These are phyloP conservation scores for Sarocladium kiliense DNA, from an alignment of 2,329 filamentous ascomycete species.

Conservation along the genomic window DNA sequence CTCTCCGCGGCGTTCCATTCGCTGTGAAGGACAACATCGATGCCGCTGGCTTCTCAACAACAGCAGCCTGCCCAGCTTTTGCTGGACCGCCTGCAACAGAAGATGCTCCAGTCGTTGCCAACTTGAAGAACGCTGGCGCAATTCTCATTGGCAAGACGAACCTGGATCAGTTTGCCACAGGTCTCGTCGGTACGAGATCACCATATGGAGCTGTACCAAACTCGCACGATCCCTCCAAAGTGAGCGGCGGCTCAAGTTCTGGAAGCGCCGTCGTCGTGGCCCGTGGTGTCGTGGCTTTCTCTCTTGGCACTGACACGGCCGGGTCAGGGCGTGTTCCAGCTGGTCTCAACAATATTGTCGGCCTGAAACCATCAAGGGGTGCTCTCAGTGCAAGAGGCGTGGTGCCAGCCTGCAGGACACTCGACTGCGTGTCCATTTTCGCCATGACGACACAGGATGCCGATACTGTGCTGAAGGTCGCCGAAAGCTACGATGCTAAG, in stretches of 20 bases:
- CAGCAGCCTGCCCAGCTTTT: constrained; percentile 46
- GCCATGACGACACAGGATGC: constrained; percentile 44
- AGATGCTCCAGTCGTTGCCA: constrained; percentile 43
- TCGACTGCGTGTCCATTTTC: constrained; percentile 54
- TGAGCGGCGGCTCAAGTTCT: constrained; percentile 51
- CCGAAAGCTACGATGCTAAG: constrained; percentile 40
- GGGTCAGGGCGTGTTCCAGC: constrained; percentile 50
- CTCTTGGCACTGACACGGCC: constrained; percentile 52
- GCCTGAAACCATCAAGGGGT: constrained; percentile 47
- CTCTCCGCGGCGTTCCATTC: constrained; percentile 53
- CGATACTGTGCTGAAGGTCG: constrained; percentile 40
- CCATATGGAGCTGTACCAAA: constrained; percentile 53
- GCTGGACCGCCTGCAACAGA: constrained; percentile 36
- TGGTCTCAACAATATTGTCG: constrained; percentile 48
- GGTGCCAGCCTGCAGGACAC: constrained; percentile 49
- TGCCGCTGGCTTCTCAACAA: constrained; percentile 43
- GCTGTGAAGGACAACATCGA: constrained; percentile 55
- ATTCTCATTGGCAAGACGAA: constrained; percentile 50
- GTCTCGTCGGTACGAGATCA: constrained; percentile 55
- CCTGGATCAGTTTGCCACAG: constrained; percentile 59
- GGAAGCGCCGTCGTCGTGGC: constrained; percentile 51
- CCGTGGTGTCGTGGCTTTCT: constrained; percentile 48
- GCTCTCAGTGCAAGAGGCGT: constrained; percentile 44
- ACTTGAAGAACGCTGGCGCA: constrained; percentile 46
- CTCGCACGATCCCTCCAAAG: constrained; percentile 34